Evolutionary conservation across 768 basidiomycete species (phyloP), one percentile per base, ranked within the genome.

Genomic region (Trametes elegans): DNA sequence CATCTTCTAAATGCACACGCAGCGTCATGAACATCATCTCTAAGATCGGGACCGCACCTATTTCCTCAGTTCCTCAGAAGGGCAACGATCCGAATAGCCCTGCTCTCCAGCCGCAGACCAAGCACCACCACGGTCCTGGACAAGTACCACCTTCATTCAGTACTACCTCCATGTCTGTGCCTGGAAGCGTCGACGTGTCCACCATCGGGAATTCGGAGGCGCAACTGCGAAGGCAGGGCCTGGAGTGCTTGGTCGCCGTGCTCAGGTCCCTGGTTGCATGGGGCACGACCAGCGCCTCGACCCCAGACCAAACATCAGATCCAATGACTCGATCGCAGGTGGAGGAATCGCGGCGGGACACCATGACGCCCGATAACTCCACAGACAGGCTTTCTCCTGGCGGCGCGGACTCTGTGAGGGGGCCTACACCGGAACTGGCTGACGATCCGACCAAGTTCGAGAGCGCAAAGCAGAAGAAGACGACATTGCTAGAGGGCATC

Each of bases 11-110:
- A n/a, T n/a, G 3, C 24, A 16, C 18, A 14, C 42, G 10, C 58
- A 92, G 89, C 65, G 75, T 98, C 43, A 92, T 98, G 78, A 98
- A 98, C 72, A 90, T 98, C 66, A 83, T 98, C 65, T 94, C 95
- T 14, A 97, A 94, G 73, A 85, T 97, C 54, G 85, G 87, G 14
- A 87, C 87, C 23, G 69, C 79, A 39, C 79, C 79, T 10, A 73
- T 78, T 39, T 74, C 76, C 21, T 62, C 73, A 35, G 64, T 71
- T 27, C 76, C 80, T 40, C 78, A 79, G 47, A 82, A 82, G 69
- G 67, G 68, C 9, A 65, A 68, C 47, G 85, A 91, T 53, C 77
- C 87, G 21, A 60, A 77, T 3, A 88, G 86, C 61, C 87, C 87
- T 5, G 76, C 79, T 23, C 64, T 81, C 5, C 79, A 77, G 59